Evolutionary conservation across 345 rosid species (phyloP), one percentile per base, ranked within the genome.

Genomic region (Reutealis trisperma): DNA sequence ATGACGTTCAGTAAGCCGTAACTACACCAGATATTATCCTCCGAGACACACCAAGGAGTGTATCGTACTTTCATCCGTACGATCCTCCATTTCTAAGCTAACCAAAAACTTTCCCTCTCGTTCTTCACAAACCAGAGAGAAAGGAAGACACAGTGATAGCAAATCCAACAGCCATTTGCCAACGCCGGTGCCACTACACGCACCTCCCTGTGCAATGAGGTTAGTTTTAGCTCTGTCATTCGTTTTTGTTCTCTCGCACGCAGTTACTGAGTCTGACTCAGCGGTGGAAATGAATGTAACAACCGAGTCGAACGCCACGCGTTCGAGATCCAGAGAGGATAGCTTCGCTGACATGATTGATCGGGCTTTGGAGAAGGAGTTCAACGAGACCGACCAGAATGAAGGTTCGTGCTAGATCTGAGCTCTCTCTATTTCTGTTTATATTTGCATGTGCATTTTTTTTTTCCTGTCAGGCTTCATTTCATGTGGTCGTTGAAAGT

Each of bases 301-400:
- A 8, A n/a, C 21, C 12, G 70, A 62, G 18, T 57, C 64, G 71
- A 90, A 88, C 78, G 76, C 83, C 30, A 83, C 94, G 67, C 75
- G 18, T 60, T 59, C 84, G 65, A 86, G 88, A 85, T 88, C 90
- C 79, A 87, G 77, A 75, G 92, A 90, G 71, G 93, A 84, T 32
- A 89, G 91, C 78, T 90, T 94, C 77, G 98, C 95, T 7, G 90
- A 87, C 74, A 90, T 93, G 79, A 90, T 93, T 73, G 97, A 88
- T 86, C 93, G 93, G 4, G 98, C 98, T 42, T 90, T 94, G 52
- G 94, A 89, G 90, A 90, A 92, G 82, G 98, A 94, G 90, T 92
- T 94, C 86, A 83, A 88, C 11, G 97, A 91, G 79, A 90, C 86
- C 62, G 98, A 94, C 71, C 93, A 88, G 80, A 84, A 74, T 24